These are phyloP conservation scores for Chaetothyriales sp. DNA, from an alignment of 2,329 filamentous ascomycete species.

Conservation along the genomic window DNA sequence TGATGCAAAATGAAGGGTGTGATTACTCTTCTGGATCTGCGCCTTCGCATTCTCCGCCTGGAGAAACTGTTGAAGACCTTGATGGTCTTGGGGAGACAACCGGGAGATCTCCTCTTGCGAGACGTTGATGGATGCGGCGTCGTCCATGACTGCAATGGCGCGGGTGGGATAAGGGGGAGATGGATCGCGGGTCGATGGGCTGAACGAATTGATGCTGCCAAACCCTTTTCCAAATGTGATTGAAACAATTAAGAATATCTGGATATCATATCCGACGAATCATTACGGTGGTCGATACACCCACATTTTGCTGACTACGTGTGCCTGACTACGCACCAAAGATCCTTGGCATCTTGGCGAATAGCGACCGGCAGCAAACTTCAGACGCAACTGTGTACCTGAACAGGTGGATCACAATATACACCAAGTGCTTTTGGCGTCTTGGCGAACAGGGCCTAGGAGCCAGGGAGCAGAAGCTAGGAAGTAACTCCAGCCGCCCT, in stretches of 20 bases:
- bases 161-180: not conserved
- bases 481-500: too few relatives aligned
- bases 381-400: too few relatives aligned
- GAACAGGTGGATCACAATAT: too few relatives aligned
- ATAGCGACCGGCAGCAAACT: too few relatives aligned
- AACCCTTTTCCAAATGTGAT: not conserved
- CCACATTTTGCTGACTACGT: not conserved
- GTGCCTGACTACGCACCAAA: too few relatives aligned
- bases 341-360: too few relatives aligned
- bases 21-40: slow-evolving; percentile 36
- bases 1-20: not conserved
- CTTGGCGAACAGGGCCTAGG: too few relatives aligned
- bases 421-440: too few relatives aligned
- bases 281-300: not conserved
- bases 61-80: slow-evolving; percentile 75
- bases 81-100: slow-evolving; percentile 68
- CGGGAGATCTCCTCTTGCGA: slow-evolving; percentile 12
- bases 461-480: too few relatives aligned
- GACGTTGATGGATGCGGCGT: slow-evolving; percentile 11
- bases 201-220: not conserved
- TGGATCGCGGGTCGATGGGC: not conserved
- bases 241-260: not conserved
- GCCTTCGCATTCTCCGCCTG: slow-evolving; percentile 73
- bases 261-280: not conserved
- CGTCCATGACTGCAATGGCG: slow-evolving; percentile 12